These are phyloP conservation scores for Bipolaris oryzae DNA, from an alignment of 2,329 filamentous ascomycete genomes.

Conservation along the genomic window DNA sequence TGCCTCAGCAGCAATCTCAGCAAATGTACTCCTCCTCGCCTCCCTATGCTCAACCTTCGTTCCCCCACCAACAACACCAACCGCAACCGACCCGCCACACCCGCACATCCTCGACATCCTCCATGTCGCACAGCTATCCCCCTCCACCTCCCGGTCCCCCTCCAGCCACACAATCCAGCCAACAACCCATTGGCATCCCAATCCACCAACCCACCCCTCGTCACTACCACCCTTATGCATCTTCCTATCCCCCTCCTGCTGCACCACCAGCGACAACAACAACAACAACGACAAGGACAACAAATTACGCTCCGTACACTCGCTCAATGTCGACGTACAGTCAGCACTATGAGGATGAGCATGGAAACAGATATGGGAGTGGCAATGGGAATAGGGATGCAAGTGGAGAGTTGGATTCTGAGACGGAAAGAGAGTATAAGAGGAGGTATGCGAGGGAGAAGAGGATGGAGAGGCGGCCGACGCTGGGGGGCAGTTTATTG, in stretches of 20 bases:
- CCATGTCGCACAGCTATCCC: not conserved
- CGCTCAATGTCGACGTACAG: constrained; percentile 13
- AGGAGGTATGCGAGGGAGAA: constrained; percentile 22
- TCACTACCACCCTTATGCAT: not conserved
- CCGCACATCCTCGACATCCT: constrained; percentile 15
- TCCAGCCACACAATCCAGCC: not conserved
- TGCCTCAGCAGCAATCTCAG: constrained; percentile 17
- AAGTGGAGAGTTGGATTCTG: constrained; percentile 18
- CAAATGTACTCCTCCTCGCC: constrained; percentile 13
- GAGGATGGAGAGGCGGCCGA: constrained; percentile 33
- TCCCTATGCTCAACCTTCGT: not conserved
- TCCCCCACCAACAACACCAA: not conserved
- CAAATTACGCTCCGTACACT: constrained; percentile 7
- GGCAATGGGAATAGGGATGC: constrained; percentile 1
- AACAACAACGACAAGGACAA: too few species aligned
- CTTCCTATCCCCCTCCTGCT: constrained; percentile 8
- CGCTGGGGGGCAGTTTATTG: constrained; percentile 36
- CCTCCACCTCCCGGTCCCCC: not conserved
- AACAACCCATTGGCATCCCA: not conserved
- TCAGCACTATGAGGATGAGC: constrained; percentile 2
- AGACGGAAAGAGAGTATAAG: constrained; percentile 24
- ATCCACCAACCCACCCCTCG: constrained; percentile 8
- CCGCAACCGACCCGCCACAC: not conserved
- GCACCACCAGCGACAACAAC: not conserved
- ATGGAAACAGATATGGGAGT: not conserved